These are phyloP conservation scores for Chondrus crispus DNA, from an alignment of 23 red algal genomes.

Conservation along the genomic window DNA sequence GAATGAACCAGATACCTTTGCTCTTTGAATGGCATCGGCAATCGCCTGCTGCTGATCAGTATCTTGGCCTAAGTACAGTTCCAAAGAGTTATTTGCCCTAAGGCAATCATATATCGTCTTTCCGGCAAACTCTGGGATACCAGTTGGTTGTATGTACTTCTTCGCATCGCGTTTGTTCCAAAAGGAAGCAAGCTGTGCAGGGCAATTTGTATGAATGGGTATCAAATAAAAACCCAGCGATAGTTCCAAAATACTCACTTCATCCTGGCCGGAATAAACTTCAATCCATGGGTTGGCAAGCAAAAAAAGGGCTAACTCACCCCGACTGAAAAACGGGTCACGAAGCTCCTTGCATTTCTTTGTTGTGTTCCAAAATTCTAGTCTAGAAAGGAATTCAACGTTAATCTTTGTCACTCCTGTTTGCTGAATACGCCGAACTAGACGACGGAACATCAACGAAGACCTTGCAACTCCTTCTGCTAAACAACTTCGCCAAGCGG, in stretches of 20 bases:
- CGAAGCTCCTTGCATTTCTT: neutral
- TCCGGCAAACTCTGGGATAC: neutral
- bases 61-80: constrained; percentile 41
- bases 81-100: neutral
- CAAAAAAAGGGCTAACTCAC: neutral
- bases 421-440: neutral
- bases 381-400: neutral
- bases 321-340: neutral
- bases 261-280: constrained; percentile 14
- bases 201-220: neutral
- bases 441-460: neutral
- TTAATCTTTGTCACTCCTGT: neutral
- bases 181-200: neutral
- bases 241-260: constrained; percentile 3
- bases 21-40: neutral
- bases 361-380: constrained; percentile 23
- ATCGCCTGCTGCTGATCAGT: neutral
- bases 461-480: neutral
- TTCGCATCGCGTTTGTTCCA: constrained; percentile 23
- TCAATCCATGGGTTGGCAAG: constrained; percentile 34
- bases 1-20: too few relatives aligned
- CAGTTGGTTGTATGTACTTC: neutral
- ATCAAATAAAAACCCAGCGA: neutral
- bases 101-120: neutral
- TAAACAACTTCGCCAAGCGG: neutral